These are phyloP conservation scores for Amyloporia xantha DNA, from an alignment of 768 basidiomycete genomes.

Conservation along the genomic window DNA sequence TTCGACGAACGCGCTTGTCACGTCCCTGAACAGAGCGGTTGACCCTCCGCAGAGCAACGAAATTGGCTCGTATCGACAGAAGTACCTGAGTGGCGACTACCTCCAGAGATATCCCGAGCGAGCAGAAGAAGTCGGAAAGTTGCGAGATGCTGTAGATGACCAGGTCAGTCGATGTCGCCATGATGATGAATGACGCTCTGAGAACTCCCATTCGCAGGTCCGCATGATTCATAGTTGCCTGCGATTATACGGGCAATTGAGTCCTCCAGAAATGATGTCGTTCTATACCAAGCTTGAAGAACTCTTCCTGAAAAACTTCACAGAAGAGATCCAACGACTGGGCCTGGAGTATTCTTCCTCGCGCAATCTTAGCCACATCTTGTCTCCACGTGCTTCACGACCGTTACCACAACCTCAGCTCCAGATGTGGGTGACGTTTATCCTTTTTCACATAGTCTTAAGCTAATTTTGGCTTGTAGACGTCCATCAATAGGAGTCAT, in stretches of 20 bases:
- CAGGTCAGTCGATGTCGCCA: constrained; percentile 44
- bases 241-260: constrained; percentile 74
- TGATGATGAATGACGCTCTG: constrained; percentile 4
- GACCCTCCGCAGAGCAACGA: constrained; percentile 79
- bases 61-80: constrained; percentile 67
- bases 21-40: constrained; percentile 81
- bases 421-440: constrained; percentile 3
- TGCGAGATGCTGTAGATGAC: constrained; percentile 72
- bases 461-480: background rate
- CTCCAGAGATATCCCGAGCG: constrained; percentile 62
- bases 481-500: background rate
- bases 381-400: constrained; percentile 9
- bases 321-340: constrained; percentile 73
- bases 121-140: constrained; percentile 60
- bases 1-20: constrained; percentile 75
- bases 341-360: constrained; percentile 53
- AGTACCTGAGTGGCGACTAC: constrained; percentile 72
- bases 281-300: constrained; percentile 89
- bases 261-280: constrained; percentile 80
- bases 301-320: constrained; percentile 80
- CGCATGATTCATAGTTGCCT: constrained; percentile 80
- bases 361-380: constrained; percentile 7
- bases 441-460: background rate
- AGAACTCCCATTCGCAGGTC: constrained; percentile 40
- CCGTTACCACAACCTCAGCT: background rate